Conservation (phyloP, 129 eudicot species). For the Pulicaria dysenterica region DNA sequence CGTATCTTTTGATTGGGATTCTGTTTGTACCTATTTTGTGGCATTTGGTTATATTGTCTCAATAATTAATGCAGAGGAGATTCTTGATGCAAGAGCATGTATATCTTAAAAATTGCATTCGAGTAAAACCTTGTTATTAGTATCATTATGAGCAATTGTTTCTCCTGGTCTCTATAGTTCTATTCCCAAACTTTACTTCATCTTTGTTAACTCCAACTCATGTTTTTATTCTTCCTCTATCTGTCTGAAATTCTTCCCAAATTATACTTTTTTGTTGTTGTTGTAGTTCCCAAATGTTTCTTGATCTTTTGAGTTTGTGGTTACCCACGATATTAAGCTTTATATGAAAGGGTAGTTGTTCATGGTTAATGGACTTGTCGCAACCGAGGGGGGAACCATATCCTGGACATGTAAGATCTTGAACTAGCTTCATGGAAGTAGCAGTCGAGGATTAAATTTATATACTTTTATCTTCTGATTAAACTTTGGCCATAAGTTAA, state of each 20-base stretch:
- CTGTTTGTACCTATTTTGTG: not conserved
- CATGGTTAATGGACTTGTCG: not conserved
- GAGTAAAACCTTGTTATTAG: conserved; percentile 2
- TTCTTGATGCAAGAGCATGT: not conserved
- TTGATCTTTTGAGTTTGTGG: not conserved
- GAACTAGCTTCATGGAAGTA: conserved; percentile 1
- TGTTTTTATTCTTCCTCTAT: not conserved
- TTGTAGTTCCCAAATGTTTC: not conserved
- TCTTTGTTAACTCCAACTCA: conserved; percentile 8
- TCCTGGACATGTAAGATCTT: conserved; percentile 12
- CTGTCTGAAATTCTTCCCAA: not conserved
- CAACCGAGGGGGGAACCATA: not conserved
- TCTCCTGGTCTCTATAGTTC: not conserved
- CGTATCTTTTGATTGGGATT: not conserved
- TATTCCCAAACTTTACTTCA: not conserved
- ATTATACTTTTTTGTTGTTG: not conserved
- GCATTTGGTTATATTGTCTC: too few species aligned
- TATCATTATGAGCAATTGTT: not conserved
- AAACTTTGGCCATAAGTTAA: not conserved
- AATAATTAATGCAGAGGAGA: too few species aligned
- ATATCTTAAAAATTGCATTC: not conserved
- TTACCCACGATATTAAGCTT: not conserved
- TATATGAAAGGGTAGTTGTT: conserved; percentile 13
- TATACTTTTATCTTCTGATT: conserved; percentile 11
- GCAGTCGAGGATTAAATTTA: conserved; percentile 9